Evolutionary conservation across 164 flowering plant genomes (phyloP).

Genomic region (Sextonia rubra): DNA sequence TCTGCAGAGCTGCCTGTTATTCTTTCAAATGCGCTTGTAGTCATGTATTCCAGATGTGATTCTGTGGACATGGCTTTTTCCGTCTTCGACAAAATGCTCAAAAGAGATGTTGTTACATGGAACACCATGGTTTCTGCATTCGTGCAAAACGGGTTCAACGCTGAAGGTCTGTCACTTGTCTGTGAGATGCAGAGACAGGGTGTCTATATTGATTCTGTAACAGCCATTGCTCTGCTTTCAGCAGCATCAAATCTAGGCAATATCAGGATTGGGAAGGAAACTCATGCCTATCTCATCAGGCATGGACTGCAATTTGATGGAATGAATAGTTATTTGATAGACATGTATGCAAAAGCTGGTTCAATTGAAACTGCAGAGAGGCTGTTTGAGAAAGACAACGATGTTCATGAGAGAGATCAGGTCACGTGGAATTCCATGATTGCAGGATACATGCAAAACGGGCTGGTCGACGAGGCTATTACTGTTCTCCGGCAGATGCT

Average conservation of each 20-base stretch:
- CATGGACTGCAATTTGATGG: conserved; percentile 69
- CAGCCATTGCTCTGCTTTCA: conserved; percentile 70
- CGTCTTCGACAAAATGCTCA: conserved; percentile 59
- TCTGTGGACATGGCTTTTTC: conserved; percentile 42
- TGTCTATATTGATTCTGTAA: conserved; percentile 53
- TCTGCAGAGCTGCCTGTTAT: conserved; percentile 25
- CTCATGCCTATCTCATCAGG: conserved; percentile 74
- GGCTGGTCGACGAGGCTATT: conserved; percentile 47
- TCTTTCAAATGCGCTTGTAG: conserved; percentile 55
- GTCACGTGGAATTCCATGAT: conserved; percentile 94
- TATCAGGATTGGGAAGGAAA: conserved; percentile 59
- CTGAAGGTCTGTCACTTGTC: conserved; percentile 78
- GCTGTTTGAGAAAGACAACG: conserved; percentile 33
- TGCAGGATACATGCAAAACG: conserved; percentile 68
- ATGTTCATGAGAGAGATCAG: conserved; percentile 42
- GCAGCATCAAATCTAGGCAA: conserved; percentile 77
- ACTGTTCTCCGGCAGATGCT: conserved; percentile 52
- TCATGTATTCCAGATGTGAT: conserved; percentile 80
- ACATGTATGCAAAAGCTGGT: conserved; percentile 93
- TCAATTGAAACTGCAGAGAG: conserved; percentile 35
- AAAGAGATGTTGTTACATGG: conserved; percentile 87
- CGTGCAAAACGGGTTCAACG: conserved; percentile 75
- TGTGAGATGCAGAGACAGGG: conserved; percentile 76
- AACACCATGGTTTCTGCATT: conserved; percentile 74
- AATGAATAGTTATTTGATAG: conserved; percentile 76